Conservation (phyloP, 2,329 filamentous ascomycete species). For the Trichophaea hybrida region DNA sequence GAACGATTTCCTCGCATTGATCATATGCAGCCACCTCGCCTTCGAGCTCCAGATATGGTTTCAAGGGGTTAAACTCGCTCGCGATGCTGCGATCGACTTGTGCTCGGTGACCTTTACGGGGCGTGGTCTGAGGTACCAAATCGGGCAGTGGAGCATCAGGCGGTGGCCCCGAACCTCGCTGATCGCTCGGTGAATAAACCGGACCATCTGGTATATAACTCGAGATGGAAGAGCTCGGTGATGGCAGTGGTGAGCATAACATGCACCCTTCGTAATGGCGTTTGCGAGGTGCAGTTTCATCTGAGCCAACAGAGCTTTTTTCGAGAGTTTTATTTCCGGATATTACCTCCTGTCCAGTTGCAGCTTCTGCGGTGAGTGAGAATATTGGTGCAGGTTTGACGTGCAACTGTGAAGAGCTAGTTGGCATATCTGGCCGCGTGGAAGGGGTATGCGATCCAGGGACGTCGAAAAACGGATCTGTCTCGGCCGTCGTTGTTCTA, state of each 20-base stretch:
- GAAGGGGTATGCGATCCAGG: background rate
- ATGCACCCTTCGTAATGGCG: constrained; percentile 5
- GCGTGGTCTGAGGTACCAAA: background rate
- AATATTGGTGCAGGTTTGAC: background rate
- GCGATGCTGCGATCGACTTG: background rate
- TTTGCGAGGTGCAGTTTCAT: background rate
- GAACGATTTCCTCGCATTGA: background rate
- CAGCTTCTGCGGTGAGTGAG: background rate
- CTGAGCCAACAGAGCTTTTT: background rate
- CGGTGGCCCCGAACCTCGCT: background rate
- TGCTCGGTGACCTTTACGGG: background rate
- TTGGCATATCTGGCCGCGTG: background rate
- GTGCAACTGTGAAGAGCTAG: background rate
- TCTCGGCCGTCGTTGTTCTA: background rate
- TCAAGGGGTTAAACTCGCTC: background rate
- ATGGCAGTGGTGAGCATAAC: background rate
- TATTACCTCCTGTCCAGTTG: background rate
- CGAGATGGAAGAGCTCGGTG: background rate
- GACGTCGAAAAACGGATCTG: background rate
- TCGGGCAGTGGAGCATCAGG: background rate
- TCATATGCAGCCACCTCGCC: background rate
- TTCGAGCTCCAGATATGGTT: background rate
- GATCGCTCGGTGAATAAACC: background rate
- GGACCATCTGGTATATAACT: background rate
- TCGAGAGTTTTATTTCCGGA: background rate